phyloP scores from a whole-genome alignment of 768 basidiomycete genomes.

The Podaxis sp. region DNA sequence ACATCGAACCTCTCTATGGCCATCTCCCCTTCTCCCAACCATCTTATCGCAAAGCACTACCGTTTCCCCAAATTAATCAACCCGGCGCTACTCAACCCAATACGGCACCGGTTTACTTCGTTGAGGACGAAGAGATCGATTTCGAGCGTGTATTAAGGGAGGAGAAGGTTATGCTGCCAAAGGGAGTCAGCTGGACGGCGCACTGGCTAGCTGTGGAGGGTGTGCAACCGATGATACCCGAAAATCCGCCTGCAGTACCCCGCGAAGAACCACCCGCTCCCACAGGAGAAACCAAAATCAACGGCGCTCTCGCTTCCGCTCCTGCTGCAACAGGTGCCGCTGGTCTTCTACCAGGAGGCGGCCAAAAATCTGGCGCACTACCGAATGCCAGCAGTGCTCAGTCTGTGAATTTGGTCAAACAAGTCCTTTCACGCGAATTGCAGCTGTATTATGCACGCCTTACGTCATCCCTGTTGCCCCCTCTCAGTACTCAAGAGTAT shows the following conservation, averaged over 20 bases:
- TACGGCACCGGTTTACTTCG: constrained; percentile 82
- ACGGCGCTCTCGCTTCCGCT: constrained; percentile 21
- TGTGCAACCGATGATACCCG: constrained; percentile 93
- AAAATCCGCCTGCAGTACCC: constrained; percentile 87
- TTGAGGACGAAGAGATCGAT: constrained; percentile 97
- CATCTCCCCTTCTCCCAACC: constrained; percentile 68
- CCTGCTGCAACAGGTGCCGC: constrained; percentile 28
- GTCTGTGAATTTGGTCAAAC: constrained; percentile 68
- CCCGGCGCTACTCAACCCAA: constrained; percentile 28
- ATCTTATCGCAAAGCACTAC: constrained; percentile 58
- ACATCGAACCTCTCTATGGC: constrained; percentile 95
- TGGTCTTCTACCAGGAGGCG: constrained; percentile 17
- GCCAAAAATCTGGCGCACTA: constrained; percentile 24
- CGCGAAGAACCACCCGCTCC: constrained; percentile 38
- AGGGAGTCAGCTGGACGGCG: constrained; percentile 84
- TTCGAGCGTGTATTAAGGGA: constrained; percentile 88
- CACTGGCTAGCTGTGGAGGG: constrained; percentile 99
- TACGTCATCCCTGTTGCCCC: constrained; percentile 80
- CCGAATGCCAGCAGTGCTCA: constrained; percentile 24
- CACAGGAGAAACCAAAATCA: constrained; percentile 11
- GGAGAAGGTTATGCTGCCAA: constrained; percentile 80
- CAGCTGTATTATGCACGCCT: constrained; percentile 94
- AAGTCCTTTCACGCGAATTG: constrained; percentile 89
- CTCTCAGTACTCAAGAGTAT: constrained; percentile 47
- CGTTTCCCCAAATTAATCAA: constrained; percentile 39